Evolutionary conservation across 495 filamentous ascomycete species (phyloP).

Genomic region (Penicillium diatomitis): DNA sequence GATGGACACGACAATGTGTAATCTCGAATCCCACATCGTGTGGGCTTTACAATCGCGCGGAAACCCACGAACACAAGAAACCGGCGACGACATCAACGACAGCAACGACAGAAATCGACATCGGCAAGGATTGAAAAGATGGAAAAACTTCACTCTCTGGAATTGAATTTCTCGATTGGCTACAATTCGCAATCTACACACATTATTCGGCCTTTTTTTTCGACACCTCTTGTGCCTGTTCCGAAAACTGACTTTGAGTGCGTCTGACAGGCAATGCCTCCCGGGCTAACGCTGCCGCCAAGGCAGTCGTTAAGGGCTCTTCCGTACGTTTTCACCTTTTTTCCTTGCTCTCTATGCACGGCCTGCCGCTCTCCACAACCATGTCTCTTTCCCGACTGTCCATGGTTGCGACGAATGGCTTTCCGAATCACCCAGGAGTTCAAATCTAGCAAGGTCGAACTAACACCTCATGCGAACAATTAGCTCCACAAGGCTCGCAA

Average conservation of each 20-base stretch:
- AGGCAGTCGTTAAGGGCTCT: conserved; percentile 87
- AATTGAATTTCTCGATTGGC: background rate
- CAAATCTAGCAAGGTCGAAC: background rate
- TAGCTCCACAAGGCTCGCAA: conserved; percentile 74
- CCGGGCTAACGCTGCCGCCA: conserved; percentile 85
- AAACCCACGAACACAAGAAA: background rate
- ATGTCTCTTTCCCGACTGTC: background rate
- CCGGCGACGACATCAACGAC: background rate
- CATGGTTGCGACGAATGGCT: background rate
- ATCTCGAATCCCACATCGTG: conserved; percentile 8
- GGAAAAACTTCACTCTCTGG: background rate
- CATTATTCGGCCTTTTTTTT: background rate
- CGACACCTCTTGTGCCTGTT: background rate
- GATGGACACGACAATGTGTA: conserved; percentile 1
- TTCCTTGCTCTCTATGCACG: background rate
- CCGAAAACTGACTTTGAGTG: conserved; percentile 7
- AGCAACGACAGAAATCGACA: background rate
- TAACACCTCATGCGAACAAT: conserved; percentile 2
- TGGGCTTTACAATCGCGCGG: background rate
- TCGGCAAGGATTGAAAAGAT: background rate
- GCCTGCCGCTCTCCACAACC: background rate
- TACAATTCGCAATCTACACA: conserved; percentile 8
- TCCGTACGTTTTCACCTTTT: conserved; percentile 33
- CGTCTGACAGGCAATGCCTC: conserved; percentile 48
- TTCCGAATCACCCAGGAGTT: background rate